These are phyloP conservation scores for Gaillardinia entomophila DNA, from an alignment of 805 yeast genomes.

Conservation along the genomic window DNA sequence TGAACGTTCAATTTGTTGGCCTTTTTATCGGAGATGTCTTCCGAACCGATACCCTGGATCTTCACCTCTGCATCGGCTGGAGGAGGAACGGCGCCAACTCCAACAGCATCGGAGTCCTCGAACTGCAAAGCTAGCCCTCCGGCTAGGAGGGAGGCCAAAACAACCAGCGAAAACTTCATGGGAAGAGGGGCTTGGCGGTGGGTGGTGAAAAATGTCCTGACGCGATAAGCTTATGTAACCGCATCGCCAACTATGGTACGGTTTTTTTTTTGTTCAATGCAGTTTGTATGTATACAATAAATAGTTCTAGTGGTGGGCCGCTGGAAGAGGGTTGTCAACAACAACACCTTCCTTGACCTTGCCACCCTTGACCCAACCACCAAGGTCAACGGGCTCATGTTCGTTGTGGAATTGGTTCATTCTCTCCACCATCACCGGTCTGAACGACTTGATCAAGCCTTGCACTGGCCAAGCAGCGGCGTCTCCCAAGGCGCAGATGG, in stretches of 20 bases:
- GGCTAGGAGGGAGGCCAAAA: neutral
- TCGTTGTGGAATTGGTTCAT: slow-evolving; percentile 55
- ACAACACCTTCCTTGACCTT: slow-evolving; percentile 59
- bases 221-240: too few relatives aligned
- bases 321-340: slow-evolving; percentile 53
- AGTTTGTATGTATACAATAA: neutral
- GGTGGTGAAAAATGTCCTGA: neutral
- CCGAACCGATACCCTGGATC: too few relatives aligned
- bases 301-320: slow-evolving; percentile 24
- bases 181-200: neutral
- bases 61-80: neutral
- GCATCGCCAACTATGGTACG: too few relatives aligned
- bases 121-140: too few relatives aligned
- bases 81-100: neutral
- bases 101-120: too few relatives aligned
- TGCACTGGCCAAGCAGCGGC: slow-evolving; percentile 95
- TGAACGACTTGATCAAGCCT: slow-evolving; percentile 79
- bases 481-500: slow-evolving; percentile 88
- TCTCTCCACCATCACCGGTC: slow-evolving; percentile 76
- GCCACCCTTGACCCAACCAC: slow-evolving; percentile 74
- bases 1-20: slow-evolving; percentile 11
- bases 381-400: slow-evolving; percentile 47
- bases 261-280: neutral
- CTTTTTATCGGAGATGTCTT: neutral
- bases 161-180: neutral